Base-by-base conservation (phyloP, 2,329 filamentous ascomycete genomes). In the Beauveria medogensis region DNA sequence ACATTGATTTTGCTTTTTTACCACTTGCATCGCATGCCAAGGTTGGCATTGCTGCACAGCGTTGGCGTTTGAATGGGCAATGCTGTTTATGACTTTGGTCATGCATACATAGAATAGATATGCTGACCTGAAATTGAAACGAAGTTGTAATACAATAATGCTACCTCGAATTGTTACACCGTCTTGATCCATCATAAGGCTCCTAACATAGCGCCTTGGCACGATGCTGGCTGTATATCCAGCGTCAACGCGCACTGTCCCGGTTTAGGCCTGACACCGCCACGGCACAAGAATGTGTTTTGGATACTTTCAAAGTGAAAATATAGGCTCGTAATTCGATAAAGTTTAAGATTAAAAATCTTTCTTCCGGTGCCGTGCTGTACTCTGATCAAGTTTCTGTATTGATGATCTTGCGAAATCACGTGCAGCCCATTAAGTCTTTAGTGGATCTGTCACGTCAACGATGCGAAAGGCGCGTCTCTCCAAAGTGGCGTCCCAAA, bases 21-120 rank as follows among this genome's bases (percentile, higher is more conserved):
- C 47, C 30, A 24, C 26, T 24, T 51, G 59, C 59, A 51, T 58
- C 20, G 43, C 44, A 26, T 51, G 30, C 44, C 34, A 26, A 41
- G 47, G 47, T n/a, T 30, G 52, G 47, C 37, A 63, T 63, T 61
- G 61, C 66, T 67, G 65, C 69, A 72, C 66, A 72, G 71, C 70
- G 72, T 66, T 63, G 72, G 73, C 72, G 71, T 73, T 72, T 54
- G 26, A 14, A 26, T 41, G 51, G 59, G 26, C 50, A 51, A 57
- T 47, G 30, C 40, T 22, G 26, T 57, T 59, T 50, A 55, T 22
- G 44, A 43, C 52, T 48, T 37, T 54, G 30, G 57, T 22, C 50
- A 40, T 12, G 40, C 41, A 54, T 47, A 48, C 28, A 40, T 41
- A 26, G 20, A 28, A 48, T 60, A 54, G 50, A 60, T 50, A 30